A percentile compares a stretch with the other conserved stretches of the same genome.
These are phyloP conservation scores for Acorus calamus DNA, from an alignment of 106 monocot species.

Conservation along the genomic window DNA sequence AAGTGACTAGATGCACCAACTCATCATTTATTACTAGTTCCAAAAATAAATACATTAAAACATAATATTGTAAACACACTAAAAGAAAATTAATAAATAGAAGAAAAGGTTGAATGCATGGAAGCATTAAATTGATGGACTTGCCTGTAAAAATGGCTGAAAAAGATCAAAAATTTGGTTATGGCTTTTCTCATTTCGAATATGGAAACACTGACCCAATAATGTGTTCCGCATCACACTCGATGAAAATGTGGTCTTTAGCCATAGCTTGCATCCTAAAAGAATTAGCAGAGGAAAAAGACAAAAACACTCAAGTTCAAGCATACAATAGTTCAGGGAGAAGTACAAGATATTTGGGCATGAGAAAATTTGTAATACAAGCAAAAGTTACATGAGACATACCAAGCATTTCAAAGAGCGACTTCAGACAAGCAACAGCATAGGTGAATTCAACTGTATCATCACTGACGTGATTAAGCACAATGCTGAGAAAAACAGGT, in stretches of 20 bases:
- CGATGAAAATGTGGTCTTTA: constrained; percentile 86
- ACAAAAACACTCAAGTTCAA: constrained; percentile 5
- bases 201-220: constrained; percentile 97
- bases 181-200: constrained; percentile 88
- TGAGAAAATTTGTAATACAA: not conserved
- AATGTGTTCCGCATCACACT: constrained; percentile 96
- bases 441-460: constrained; percentile 82
- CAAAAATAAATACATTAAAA: not conserved
- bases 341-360: no score
- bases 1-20: constrained; percentile 55
- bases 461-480: constrained; percentile 96
- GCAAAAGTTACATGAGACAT: constrained; percentile 8
- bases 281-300: constrained; percentile 3
- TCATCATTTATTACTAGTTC: constrained; percentile 5
- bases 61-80: not conserved
- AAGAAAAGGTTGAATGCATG: constrained; percentile 1
- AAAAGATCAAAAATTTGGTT: constrained; percentile 98
- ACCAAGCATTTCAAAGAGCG: constrained; percentile 95
- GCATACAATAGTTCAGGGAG: no score
- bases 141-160: constrained; percentile 89
- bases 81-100: constrained; percentile 1
- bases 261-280: constrained; percentile 97
- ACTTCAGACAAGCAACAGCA: constrained; percentile 85
- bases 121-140: constrained; percentile 12
- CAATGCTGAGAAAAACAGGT: constrained; percentile 74